Base-by-base conservation (phyloP, 2,329 filamentous ascomycete species). In the Cladosporium austrohemisphaericum region DNA sequence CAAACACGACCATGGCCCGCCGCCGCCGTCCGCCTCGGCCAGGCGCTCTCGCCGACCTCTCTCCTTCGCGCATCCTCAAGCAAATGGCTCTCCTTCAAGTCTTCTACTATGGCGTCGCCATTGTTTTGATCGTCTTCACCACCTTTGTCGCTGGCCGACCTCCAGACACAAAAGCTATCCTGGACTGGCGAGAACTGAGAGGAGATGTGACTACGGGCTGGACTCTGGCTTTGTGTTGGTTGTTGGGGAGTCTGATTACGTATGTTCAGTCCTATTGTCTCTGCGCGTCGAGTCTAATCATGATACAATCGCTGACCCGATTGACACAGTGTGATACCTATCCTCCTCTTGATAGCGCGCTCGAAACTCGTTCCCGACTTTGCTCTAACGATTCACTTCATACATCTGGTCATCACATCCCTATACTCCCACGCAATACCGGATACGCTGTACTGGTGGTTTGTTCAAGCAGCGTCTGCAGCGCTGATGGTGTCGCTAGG, bases 291-390 rank as follows among this genome's bases (percentile, higher is more conserved):
- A 25, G 9, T 47, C 11, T 25, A 8, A 4, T 36, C n/a, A n/a
- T 20, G 14, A 3, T 36, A 6, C 16, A 11, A 20, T 8, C 9
- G 23, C 44, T 47, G 10, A 47, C 25, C 13, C 25, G 5, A 43
- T 16, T 7, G 3, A 8, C 1, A 52, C 63, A 97, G 92, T 65
- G 82, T 88, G 33, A 81, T 94, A 51, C 86, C 89, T 33, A 85
- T 96, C 51, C 81, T 95, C 43, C 71, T 92, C 47, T 75, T 97
- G 51, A 82, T 98, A 58, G 84, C 85, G 16, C 88, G 93, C 54
- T 93, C 86, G 40, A 97, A 97, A 68, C 85, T 97, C 53, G 87
- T 97, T 43, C 89, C 89, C 58, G 93, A 98, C 71, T 98, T 97
- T 67, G 88, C 89, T 25, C 74, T 96, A 19, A 95, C 92, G 2